Evolutionary conservation across 2,329 filamentous ascomycete species (phyloP).

Genomic region (Curvularia hawaiiensis): DNA sequence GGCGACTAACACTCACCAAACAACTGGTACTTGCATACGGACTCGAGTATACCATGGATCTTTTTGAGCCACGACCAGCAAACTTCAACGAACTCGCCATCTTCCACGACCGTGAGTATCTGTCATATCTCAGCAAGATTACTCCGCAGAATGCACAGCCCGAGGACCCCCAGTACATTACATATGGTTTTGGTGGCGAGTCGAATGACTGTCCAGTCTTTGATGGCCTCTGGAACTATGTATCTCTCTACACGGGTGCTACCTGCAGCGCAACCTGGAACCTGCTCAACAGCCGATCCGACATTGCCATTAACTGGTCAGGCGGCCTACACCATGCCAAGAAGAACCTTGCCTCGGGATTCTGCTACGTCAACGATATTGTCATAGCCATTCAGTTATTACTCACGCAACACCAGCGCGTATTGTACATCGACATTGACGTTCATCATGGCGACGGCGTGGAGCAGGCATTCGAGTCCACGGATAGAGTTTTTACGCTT

Average conservation of each 20-base stretch:
- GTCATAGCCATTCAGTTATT: conserved; percentile 91
- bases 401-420: conserved; percentile 78
- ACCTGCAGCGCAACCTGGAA: conserved; percentile 91
- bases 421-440: conserved; percentile 94
- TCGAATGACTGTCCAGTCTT: conserved; percentile 89
- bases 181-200: conserved; percentile 79
- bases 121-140: conserved; percentile 75
- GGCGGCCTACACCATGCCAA: conserved; percentile 97
- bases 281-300: conserved; percentile 81
- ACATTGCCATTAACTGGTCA: conserved; percentile 98
- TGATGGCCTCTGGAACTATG: conserved; percentile 93
- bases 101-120: conserved; percentile 88
- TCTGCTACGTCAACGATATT: conserved; percentile 99
- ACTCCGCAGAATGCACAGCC: conserved; percentile 54
- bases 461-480: conserved; percentile 88
- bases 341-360: conserved; percentile 89
- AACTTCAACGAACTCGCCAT: conserved; percentile 84
- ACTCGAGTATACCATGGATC: conserved; percentile 96
- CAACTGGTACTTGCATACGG: conserved; percentile 93
- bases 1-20: conserved; percentile 94
- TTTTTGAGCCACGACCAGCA: conserved; percentile 82
- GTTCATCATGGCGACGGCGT: conserved; percentile 92
- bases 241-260: conserved; percentile 88
- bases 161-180: conserved; percentile 53
- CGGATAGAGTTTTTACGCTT: conserved; percentile 87